A percentile compares a stretch with the other conserved stretches of the same genome.
Conservation (phyloP, 1,284 basidiomycete species). For the Microbotryum violaceum region DNA sequence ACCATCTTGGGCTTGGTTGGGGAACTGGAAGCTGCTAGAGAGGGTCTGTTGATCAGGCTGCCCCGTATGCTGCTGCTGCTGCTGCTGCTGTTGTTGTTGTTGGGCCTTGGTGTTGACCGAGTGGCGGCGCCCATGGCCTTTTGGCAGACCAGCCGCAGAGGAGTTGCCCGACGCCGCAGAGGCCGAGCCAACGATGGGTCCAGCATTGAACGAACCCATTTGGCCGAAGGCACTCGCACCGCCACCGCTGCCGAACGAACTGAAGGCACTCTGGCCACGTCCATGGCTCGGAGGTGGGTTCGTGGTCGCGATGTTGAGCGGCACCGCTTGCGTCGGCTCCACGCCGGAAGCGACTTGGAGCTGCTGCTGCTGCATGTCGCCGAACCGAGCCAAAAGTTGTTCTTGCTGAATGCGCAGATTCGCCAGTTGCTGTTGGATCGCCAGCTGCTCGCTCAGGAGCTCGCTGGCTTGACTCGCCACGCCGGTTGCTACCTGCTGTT, state of each 20-base stretch:
- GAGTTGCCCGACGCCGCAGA: not conserved
- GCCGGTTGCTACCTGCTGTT: slow-evolving; percentile 5
- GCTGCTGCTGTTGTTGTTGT: slow-evolving; percentile 35
- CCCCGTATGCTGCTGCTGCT: slow-evolving; percentile 32
- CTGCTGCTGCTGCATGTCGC: slow-evolving; percentile 34
- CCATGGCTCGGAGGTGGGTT: no score
- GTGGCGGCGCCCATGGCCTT: slow-evolving; percentile 84
- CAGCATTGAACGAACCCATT: no score
- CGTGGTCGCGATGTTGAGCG: slow-evolving; percentile 5
- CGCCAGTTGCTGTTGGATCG: slow-evolving; percentile 45
- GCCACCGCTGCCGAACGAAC: slow-evolving; percentile 24
- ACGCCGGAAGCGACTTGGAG: not conserved
- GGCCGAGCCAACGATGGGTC: no score
- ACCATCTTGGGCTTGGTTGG: not conserved
- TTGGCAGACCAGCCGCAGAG: slow-evolving; percentile 36
- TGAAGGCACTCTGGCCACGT: slow-evolving; percentile 41
- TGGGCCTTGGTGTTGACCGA: slow-evolving; percentile 69
- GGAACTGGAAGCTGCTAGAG: slow-evolving; percentile 34
- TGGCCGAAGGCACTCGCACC: not conserved
- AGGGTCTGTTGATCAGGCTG: slow-evolving; percentile 31
- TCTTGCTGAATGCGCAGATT: slow-evolving; percentile 44
- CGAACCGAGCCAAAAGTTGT: slow-evolving; percentile 41
- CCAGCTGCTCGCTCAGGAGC: slow-evolving; percentile 42
- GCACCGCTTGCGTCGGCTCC: slow-evolving; percentile 36
- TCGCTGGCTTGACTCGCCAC: slow-evolving; percentile 9